A percentile compares a stretch with the other conserved stretches of the same genome.
phyloP scores from a whole-genome alignment of 2,329 filamentous ascomycete genomes.

The Diatrype stigma region DNA sequence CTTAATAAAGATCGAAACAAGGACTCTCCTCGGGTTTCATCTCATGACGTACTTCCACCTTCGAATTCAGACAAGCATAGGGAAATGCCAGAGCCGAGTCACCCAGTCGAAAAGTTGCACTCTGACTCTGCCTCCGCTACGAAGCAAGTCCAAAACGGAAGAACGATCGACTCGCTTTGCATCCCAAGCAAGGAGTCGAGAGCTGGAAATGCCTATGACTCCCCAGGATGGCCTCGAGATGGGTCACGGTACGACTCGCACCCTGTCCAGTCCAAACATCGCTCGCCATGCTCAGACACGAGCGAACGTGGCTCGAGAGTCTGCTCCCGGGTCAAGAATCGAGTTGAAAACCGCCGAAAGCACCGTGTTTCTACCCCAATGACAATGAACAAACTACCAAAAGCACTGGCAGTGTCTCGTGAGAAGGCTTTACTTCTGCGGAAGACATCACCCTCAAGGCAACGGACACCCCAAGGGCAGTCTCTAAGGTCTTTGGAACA shows the following conservation, averaged over 20 bases:
- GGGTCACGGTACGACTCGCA: background rate
- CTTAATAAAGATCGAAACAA: no score
- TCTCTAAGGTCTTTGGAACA: background rate
- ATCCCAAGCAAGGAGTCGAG: background rate
- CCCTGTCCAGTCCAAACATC: background rate
- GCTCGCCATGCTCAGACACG: background rate
- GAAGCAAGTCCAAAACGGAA: background rate
- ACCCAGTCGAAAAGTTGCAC: no score
- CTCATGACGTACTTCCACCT: no score
- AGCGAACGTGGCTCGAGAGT: background rate
- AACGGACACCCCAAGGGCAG: background rate
- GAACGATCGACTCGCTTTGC: background rate
- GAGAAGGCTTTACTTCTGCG: background rate
- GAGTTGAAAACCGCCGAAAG: background rate
- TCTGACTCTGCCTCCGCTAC: no score
- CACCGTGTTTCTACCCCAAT: background rate
- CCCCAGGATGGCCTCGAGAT: background rate
- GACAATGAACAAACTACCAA: background rate
- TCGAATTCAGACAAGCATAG: no score
- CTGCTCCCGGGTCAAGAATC: background rate
- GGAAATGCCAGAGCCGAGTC: no score
- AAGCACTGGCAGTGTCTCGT: background rate
- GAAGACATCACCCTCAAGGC: background rate
- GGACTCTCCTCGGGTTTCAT: no score
- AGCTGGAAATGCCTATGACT: background rate